Evolutionary conservation across 2,329 filamentous ascomycete species (phyloP), one percentile per base, ranked within the genome.

Genomic region (Pochonia chlamydosporia): DNA sequence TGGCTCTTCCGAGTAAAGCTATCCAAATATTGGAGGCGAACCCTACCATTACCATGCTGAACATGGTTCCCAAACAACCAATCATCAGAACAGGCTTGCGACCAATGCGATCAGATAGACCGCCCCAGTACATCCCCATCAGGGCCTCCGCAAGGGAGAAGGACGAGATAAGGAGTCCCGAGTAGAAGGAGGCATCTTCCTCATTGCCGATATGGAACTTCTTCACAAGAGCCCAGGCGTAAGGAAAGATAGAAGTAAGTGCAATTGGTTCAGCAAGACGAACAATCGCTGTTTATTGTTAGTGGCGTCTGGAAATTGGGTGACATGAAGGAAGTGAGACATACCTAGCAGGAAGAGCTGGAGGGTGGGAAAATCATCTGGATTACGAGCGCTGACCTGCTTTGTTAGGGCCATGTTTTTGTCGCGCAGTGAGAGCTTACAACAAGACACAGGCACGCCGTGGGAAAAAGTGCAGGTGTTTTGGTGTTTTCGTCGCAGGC

Each of bases 251-350:
- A 61, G 88, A 93, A 2, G 90, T 96, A 54, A 96, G 79, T 43
- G 91, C 90, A 58, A 96, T 92, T 20, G 91, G 91, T 67, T 96
- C 91, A 45, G 90, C 88, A 56, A 96, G 81, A 53, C 91, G 89
- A 62, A 95, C 91, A 74, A 96, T 89, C 64, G 89, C 90, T 95
- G 48, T 14, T 5, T 18, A 18, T 3, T 3, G 9, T 28, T 6
- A 20, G 25, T 35, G 10, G 20, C 13, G 16, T 33, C 33, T 1
- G 16, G 5, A 40, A 14, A 21, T 39, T 14, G 28, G 4, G 21
- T 14, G 71, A 13, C 26, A 28, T 28, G 26, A 28, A 13, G 40
- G 31, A n/a, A 16, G 16, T 18, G 14, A 2, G 23, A 24, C 82
- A 61, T 72, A 95, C 89, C 88, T 55, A 96, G 78, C 16, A 96